Percentiles rank a stretch among this genome's conserved stretches.
phyloP scores from a whole-genome alignment of 768 basidiomycete species.

The Xerocomellus intermedius region DNA sequence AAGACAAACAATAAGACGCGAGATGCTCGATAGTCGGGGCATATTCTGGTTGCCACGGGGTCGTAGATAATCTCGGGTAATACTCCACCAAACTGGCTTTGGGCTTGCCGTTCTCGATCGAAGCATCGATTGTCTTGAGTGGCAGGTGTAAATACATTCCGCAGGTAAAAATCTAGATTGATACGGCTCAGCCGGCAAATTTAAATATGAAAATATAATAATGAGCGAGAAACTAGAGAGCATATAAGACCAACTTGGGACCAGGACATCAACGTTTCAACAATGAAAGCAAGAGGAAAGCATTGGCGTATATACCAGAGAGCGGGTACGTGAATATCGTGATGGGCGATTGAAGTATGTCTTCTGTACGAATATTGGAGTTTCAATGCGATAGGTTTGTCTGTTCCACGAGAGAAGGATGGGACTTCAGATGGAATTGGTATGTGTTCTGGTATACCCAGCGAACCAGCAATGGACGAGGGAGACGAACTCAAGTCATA shows the following conservation, averaged over 20 bases:
- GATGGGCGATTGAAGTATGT: conserved; percentile 5
- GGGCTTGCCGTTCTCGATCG: background rate
- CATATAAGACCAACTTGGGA: conserved; percentile 5
- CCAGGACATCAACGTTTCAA: background rate
- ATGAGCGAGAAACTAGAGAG: background rate
- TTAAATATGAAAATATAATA: conserved; percentile 1
- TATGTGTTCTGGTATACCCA: background rate
- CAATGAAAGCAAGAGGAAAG: conserved; percentile 14
- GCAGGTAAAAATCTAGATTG: background rate
- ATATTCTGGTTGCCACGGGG: background rate
- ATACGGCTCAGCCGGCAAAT: conserved; percentile 14
- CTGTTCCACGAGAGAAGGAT: background rate
- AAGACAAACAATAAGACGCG: background rate
- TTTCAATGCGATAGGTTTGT: background rate
- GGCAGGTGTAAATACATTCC: background rate
- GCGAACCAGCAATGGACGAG: background rate
- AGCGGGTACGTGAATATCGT: conserved; percentile 12
- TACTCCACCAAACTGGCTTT: background rate
- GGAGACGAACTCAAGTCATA: conserved; percentile 9
- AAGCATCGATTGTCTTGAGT: background rate
- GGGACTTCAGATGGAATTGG: background rate
- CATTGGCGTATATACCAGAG: conserved; percentile 13
- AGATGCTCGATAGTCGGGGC: background rate
- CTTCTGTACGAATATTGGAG: conserved; percentile 6
- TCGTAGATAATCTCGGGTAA: background rate